Base-by-base conservation (phyloP, 148 eudicot species). In the Hydrangea macrophylla region DNA sequence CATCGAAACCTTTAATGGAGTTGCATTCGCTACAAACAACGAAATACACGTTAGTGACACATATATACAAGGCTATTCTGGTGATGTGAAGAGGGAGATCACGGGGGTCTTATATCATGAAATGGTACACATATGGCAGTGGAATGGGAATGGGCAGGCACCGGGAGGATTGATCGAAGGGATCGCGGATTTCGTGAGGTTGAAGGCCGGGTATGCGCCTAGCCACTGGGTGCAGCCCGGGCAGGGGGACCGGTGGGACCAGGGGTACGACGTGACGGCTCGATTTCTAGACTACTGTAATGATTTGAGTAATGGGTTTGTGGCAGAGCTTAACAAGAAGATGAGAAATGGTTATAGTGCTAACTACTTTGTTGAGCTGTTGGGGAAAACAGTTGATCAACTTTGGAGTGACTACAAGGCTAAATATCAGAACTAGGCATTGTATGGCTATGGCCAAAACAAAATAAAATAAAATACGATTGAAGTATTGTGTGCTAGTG, bases 1-100 rank as follows among this genome's bases (percentile, higher is more conserved):
- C 50, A 66, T 82, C 20, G 72, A 78, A 40, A 70, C 55, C 37
- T 69, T 78, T 75, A 69, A 61, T 18, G 81, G 78, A 33, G 78
- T 78, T 32, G 81, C 81, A 1, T 78, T 70, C 39, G 31, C 78
- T 7, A 9, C 10, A 35, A 39, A 26, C 64, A 30, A 76, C 40
- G 64, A 67, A 40, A 75, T 79, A 7, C 79, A 80, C 17, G 64
- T 76, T 27, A 76, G 84, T 36, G 72, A 78, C 12, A 36, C 1
- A 1, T 74, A 65, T 63, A 53, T 74, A 35, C 25, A 55, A 32
- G 64, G 63, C 6, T 60, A 51, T 61, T 6, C 58, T 2, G 73
- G 78, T 1, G 71, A 74, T 40, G 56, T 68, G 11, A 74, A 18
- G 20, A 59, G 45, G 25, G 78, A 69, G 27, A 7, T 72, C 32